A percentile compares a stretch with the other conserved stretches of the same genome.
Evolutionary conservation across 208 protist genomes (phyloP).

Genomic region (Trypanosoma lewisi): DNA sequence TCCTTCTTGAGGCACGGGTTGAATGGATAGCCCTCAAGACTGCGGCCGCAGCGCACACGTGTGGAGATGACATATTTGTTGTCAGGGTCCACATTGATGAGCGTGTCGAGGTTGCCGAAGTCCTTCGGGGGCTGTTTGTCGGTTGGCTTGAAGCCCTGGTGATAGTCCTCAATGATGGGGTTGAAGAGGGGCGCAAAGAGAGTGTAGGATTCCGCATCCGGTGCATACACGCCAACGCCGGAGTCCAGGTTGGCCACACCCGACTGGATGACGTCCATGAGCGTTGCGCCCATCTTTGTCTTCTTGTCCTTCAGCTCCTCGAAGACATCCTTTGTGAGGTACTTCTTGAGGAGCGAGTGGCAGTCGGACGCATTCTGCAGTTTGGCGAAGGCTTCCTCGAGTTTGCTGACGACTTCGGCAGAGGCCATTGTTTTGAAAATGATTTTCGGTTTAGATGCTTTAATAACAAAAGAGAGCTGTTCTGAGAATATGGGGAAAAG

Average conservation of each 20-base stretch:
- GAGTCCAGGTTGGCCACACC: conserved; percentile 54
- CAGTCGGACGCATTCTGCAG: conserved; percentile 31
- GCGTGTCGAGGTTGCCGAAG: conserved; percentile 34
- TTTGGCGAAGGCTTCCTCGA: conserved; percentile 5
- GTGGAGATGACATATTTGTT: conserved; percentile 58
- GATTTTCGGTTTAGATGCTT: no score
- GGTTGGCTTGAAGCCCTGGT: conserved; percentile 48
- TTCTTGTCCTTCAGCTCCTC: conserved; percentile 36
- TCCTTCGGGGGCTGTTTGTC: conserved; percentile 59
- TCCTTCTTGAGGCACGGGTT: conserved; percentile 42
- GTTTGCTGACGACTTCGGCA: conserved; percentile 1
- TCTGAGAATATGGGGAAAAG: not conserved
- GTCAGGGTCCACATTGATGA: conserved; percentile 49
- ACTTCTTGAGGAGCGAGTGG: conserved; percentile 55
- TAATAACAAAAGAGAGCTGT: no score
- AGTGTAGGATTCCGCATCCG: conserved; percentile 57
- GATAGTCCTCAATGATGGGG: conserved; percentile 53
- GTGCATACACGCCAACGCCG: conserved; percentile 47
- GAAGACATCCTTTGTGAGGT: conserved; percentile 45
- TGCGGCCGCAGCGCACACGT: conserved; percentile 49
- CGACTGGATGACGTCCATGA: conserved; percentile 58
- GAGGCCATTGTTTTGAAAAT: no score
- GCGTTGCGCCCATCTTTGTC: conserved; percentile 48
- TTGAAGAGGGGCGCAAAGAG: conserved; percentile 57
- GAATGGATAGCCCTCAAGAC: conserved; percentile 47